phyloP scores from a whole-genome alignment of 2,329 filamentous ascomycete genomes.

The Colletotrichum sansevieriae region DNA sequence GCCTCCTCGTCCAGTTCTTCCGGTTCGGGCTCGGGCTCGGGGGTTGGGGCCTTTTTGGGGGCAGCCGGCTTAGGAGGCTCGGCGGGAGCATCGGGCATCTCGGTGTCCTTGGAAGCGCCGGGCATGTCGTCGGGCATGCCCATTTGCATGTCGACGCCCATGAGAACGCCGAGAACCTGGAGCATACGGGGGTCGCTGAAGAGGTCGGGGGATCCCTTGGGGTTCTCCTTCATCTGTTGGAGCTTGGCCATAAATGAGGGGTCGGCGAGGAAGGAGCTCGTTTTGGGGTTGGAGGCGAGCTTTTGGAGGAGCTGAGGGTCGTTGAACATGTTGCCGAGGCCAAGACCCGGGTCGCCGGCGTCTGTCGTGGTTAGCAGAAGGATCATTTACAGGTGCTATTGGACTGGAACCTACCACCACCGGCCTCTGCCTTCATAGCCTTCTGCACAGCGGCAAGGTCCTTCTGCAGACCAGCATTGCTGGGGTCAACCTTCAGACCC shows the following conservation, averaged over 20 bases:
- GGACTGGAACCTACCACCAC: constrained; percentile 27
- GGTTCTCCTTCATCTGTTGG: constrained; percentile 84
- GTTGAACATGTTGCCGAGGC: constrained; percentile 92
- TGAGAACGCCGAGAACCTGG: constrained; percentile 90
- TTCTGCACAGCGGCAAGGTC: constrained; percentile 88
- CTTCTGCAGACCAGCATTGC: constrained; percentile 92
- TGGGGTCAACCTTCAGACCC: constrained; percentile 92
- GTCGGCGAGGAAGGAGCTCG: constrained; percentile 83
- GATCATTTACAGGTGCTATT: fast-evolving
- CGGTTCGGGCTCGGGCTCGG: constrained; percentile 71
- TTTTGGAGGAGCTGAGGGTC: constrained; percentile 93
- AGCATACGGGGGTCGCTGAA: constrained; percentile 93
- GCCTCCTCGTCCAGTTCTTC: constrained; percentile 86
- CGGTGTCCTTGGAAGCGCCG: constrained; percentile 71
- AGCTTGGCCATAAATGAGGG: constrained; percentile 91
- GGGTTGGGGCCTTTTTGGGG: constrained; percentile 69
- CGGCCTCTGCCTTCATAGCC: constrained; percentile 84
- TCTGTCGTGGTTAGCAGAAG: constrained; percentile 43
- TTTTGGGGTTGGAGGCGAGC: constrained; percentile 95
- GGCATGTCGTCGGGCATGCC: constrained; percentile 53
- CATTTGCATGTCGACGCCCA: constrained; percentile 89
- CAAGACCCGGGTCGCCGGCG: constrained; percentile 75
- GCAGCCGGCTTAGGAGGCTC: constrained; percentile 58
- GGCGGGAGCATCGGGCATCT: constrained; percentile 78
- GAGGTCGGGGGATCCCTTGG: constrained; percentile 80